Evolutionary conservation across 1,284 basidiomycete species (phyloP).

Genomic region (Leccinum solheimii): DNA sequence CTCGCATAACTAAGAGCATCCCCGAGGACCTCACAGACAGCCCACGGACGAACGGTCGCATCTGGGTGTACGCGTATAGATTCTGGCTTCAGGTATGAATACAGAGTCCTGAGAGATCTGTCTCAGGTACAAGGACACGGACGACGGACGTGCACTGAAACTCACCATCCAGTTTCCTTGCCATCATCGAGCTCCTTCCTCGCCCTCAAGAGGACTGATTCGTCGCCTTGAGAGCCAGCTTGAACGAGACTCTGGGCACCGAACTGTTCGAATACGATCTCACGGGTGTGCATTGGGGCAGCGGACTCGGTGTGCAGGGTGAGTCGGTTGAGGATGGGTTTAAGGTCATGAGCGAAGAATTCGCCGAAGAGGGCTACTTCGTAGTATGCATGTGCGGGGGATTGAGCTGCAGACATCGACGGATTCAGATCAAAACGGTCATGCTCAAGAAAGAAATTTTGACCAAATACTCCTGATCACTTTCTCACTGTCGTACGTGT

Average conservation of each 20-base stretch:
- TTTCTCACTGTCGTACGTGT: too few species aligned
- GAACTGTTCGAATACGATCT: slow-evolving; percentile 73
- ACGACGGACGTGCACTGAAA: slow-evolving; percentile 4
- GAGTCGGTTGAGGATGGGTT: slow-evolving; percentile 70
- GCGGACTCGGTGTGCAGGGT: slow-evolving; percentile 76
- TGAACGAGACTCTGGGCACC: slow-evolving; percentile 63
- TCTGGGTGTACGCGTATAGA: slow-evolving; percentile 75
- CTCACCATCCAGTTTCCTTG: slow-evolving; percentile 55
- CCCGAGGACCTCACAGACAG: slow-evolving; percentile 70
- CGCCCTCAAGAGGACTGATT: slow-evolving; percentile 71
- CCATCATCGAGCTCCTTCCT: slow-evolving; percentile 64
- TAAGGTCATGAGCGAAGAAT: slow-evolving; percentile 61
- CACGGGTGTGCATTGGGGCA: slow-evolving; percentile 64
- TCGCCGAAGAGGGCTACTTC: slow-evolving; percentile 79
- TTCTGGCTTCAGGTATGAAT: slow-evolving; percentile 77
- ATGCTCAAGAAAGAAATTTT: neutral
- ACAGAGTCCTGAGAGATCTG: slow-evolving; percentile 55
- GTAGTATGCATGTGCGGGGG: slow-evolving; percentile 59
- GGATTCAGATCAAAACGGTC: neutral
- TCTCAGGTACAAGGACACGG: neutral
- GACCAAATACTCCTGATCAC: neutral
- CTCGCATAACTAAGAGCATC: slow-evolving; percentile 76
- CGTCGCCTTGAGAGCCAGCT: slow-evolving; percentile 43
- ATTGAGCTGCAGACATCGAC: slow-evolving; percentile 28
- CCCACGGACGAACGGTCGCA: slow-evolving; percentile 80